Base-by-base conservation (phyloP, 1,284 basidiomycete species). In the Melanopsichium pennsylvanicum region DNA sequence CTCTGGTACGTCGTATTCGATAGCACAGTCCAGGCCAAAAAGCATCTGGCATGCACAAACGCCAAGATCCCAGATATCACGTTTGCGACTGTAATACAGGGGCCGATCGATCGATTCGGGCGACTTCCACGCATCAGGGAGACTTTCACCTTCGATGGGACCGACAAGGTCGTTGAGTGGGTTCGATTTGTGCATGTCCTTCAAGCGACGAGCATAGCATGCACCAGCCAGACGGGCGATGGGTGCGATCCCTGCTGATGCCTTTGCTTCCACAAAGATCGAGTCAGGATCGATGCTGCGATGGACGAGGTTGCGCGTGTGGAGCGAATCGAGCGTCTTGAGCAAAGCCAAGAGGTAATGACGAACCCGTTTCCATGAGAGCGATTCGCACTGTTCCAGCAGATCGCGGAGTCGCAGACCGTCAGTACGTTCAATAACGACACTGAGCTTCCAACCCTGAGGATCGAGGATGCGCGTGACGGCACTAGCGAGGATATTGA, bases 41-140 rank as follows among this genome's bases (percentile, higher is more conserved):
- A 81, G 59, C 70, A 81, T 78, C 40, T 81, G 79, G 34, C 72
- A 69, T 5, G 57, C 57, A 31, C 66, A 72, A 6, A 77, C 51
- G 7, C 79, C 81, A 2, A 80, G 50, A 37, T 81, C 78, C 71
- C 76, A 82, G 2, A 81, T 36, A 39, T 82, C 81, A 13, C 75
- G 64, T 38, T 76, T 75, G 29, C 73, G 54, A 23, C 70, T 64
- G 50, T 79, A 80, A 15, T 51, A 59, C 10, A 74, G 46, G 9
- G 77, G 74, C 48, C 56, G 55, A 29, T 58, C 61, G 31, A 74
- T 62, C 11, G 71, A 68, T 32, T 81, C 80, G 5, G 79, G 74
- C 25, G 79, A 45, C 26, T 60, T 71, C 79, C 79, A 78, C 0
- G 62, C 55, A n/a, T 70, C 57, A 6, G 75, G 64, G 0, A 47